Evolutionary conservation across 169 alveolate genomes (phyloP), one percentile per base, ranked within the genome.

Genomic region (Cryptosporidium viatorum): DNA sequence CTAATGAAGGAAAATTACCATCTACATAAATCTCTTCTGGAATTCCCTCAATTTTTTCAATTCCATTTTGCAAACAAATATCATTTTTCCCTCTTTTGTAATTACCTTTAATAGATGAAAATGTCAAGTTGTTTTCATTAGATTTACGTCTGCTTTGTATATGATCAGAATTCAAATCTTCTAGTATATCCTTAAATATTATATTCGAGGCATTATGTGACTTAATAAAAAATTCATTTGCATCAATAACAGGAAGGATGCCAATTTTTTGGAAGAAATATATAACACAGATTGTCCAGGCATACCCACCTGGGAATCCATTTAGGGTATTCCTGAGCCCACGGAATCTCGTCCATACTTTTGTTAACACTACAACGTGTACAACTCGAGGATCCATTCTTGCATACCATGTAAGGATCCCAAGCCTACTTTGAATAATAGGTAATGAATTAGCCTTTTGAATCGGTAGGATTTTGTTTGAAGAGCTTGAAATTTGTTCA

Each of bases 261-360:
- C 89, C 89, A 59, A 80, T 58, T 80, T 50, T 80, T 80, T 80
- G 89, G 75, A 80, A 80, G 23, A 80, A 80, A 45, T 62, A 80
- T 29, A 80, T 80, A 45, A 80, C 89, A 50, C 89, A 80, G 14
- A 80, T 62, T 6, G 89, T 80, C 89, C 89, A 80, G 23, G 89
- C 89, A 29, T 80, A 80, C 23, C 89, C 89, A 5, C 89, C 89
- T n/a, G 89, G 89, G 43, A 80, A 58, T 43, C 89, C 89, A 59
- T 65, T 80, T 23, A 80, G 14, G 21, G 89, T 80, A 80, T 80
- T 80, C 39, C 89, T 80, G 1, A 80, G 48, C 37, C 89, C 89
- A 59, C 89, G 69, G 50, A 80, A 80, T 9, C 89, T 58, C 7
- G 89, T 80, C 89, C 89, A 80, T 16, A 80, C 89, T 29, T 80